These are phyloP conservation scores for Sordariomycetes sp. DNA, from an alignment of 2,329 filamentous ascomycete species.

Conservation along the genomic window DNA sequence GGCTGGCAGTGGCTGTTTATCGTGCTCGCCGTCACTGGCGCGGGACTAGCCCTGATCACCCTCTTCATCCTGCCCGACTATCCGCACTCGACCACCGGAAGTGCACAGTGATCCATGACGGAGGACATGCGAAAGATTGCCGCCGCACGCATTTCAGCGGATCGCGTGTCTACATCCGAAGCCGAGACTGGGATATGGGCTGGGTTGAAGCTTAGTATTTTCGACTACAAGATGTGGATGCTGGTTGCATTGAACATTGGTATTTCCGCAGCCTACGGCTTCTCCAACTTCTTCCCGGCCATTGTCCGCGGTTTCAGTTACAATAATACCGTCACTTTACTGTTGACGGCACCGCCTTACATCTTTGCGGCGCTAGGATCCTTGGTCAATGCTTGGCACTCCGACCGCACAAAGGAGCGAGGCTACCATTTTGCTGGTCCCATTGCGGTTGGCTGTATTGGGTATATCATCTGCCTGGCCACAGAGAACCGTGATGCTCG, in stretches of 20 bases:
- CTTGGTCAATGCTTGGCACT: slow-evolving; percentile 8
- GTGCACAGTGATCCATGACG: slow-evolving; percentile 11
- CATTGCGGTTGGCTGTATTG: slow-evolving; percentile 17
- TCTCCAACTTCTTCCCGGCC: slow-evolving; percentile 27
- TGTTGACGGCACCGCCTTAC: slow-evolving; percentile 14
- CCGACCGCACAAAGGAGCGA: slow-evolving; percentile 9
- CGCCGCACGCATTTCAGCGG: slow-evolving; percentile 10
- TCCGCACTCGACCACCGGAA: slow-evolving; percentile 11
- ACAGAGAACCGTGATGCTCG: slow-evolving; percentile 23
- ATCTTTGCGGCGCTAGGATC: slow-evolving; percentile 10
- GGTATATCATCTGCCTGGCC: slow-evolving; percentile 26
- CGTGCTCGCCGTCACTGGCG: slow-evolving; percentile 15
- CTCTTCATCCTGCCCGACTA: slow-evolving; percentile 12
- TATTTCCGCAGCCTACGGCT: slow-evolving; percentile 15
- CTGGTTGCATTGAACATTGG: slow-evolving; percentile 8
- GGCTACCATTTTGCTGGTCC: slow-evolving; percentile 8
- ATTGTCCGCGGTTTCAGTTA: slow-evolving; percentile 12
- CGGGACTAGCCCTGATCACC: slow-evolving; percentile 8
- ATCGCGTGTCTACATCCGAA: slow-evolving; percentile 11
- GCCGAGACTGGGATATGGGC: slow-evolving; percentile 10
- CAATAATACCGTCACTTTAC: slow-evolving; percentile 11
- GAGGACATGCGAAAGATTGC: slow-evolving; percentile 12
- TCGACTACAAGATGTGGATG: slow-evolving; percentile 40
- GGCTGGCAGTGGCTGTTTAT: slow-evolving; percentile 28
- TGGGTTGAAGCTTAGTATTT: slow-evolving; percentile 8